Evolutionary conservation across 1,139 yeast genomes (phyloP), one percentile per base, ranked within the genome.

Genomic region (Meyerozyma athensensis): DNA sequence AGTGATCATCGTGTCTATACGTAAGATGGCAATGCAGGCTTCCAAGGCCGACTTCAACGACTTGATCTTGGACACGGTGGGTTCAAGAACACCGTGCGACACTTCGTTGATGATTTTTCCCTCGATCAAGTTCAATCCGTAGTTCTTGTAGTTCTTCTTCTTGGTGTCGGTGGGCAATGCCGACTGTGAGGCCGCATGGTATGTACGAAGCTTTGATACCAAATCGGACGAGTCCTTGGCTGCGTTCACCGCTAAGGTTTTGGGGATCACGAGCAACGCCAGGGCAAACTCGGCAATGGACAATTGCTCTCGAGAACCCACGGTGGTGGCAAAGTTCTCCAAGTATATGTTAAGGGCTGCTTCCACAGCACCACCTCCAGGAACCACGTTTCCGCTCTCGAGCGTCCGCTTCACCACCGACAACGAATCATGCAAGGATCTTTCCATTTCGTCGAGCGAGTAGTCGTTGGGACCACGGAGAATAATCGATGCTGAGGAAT

Each of bases 341-440:
- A 94, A 74, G 61, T 87, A 94, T 42, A 94, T 89, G 67, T 89
- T 90, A 52, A 94, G 75, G 8, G 98, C 97, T 34, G 96, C 75
- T 67, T 94, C 99, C 35, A 92, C 98, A 17, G 97, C 96, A 45
- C 99, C 99, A 46, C 98, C 99, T 41, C 99, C 99, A 34, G 98
- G 97, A 7, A 94, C 98, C 41, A 94, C 94, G 48, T 77, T 67
- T 12, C 97, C 97, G 54, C 94, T 81, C 65, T 94, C 99, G 50
- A 94, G 76, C 13, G 98, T 89, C 60, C 98, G 81, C 69, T 94
- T 94, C 34, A 94, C 96, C 28, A 92, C 98, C 34, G 90, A 82
- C 50, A 94, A 72, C 1, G 98, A 86, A 61, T 94, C 99, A 56
- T 89, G 97, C 43, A 94, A 64, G 2, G 96, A 86, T 63, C 99